Conservation (phyloP, 768 basidiomycete genomes). For the Leucocoprinus birnbaumii region DNA sequence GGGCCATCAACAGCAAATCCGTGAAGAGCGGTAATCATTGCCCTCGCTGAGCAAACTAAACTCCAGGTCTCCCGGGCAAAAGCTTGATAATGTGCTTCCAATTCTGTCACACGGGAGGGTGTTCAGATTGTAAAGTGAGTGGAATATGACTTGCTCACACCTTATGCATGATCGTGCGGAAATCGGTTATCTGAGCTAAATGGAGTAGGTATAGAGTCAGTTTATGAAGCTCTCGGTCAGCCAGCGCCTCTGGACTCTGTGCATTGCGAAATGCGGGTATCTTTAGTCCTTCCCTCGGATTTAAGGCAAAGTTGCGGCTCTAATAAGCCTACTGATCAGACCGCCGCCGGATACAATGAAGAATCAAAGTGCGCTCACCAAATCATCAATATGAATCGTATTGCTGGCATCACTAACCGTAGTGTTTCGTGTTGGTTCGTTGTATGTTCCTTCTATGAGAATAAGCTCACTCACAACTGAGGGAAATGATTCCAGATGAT, state of each 20-base stretch:
- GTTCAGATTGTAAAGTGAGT: background rate
- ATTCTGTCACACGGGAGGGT: slow-evolving; percentile 28
- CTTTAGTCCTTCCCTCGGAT: slow-evolving; percentile 80
- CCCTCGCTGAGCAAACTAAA: background rate
- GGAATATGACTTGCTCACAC: slow-evolving; percentile 37
- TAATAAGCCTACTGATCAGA: slow-evolving; percentile 21
- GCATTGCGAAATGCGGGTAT: slow-evolving; percentile 81
- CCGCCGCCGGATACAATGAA: background rate
- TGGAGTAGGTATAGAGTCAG: slow-evolving; percentile 64
- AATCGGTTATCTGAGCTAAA: slow-evolving; percentile 58
- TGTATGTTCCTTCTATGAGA: background rate
- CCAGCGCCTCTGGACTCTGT: slow-evolving; percentile 58
- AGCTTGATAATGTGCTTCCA: slow-evolving; percentile 48
- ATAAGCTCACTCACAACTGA: slow-evolving; percentile 54
- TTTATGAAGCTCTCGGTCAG: slow-evolving; percentile 68
- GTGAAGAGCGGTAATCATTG: background rate
- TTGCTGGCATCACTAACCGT: slow-evolving; percentile 54
- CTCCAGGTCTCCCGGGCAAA: slow-evolving; percentile 22
- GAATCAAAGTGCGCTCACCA: slow-evolving; percentile 41
- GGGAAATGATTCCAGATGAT: slow-evolving; percentile 89
- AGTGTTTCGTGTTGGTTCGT: background rate
- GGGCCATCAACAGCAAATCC: background rate
- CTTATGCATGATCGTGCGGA: slow-evolving; percentile 64
- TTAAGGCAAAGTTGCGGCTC: slow-evolving; percentile 86
- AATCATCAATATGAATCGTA: slow-evolving; percentile 87